Evolutionary conservation across 164 flowering plant genomes (phyloP).

Genomic region (Piper longum): DNA sequence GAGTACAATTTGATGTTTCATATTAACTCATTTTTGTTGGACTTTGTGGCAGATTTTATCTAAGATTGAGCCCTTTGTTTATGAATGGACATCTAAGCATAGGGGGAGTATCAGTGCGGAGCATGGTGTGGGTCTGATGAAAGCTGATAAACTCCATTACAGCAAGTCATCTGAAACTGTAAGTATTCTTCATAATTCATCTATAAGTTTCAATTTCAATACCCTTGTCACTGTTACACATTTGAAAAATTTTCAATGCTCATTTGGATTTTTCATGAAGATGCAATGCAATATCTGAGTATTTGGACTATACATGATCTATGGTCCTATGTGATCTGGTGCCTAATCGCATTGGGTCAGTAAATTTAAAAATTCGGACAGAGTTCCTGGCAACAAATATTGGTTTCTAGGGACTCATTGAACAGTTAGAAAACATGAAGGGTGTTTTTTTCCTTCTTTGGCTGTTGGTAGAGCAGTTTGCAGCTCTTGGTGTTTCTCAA

Average conservation of each 20-base stretch:
- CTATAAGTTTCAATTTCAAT: neutral
- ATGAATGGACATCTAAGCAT: conserved; percentile 88
- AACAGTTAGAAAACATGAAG: too few species aligned
- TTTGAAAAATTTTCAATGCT: neutral
- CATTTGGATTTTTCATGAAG: neutral
- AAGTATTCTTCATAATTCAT: conserved; percentile 11
- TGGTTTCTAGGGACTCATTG: too few species aligned
- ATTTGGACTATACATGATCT: neutral
- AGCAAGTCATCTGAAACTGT: conserved; percentile 81
- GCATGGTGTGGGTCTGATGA: conserved; percentile 93
- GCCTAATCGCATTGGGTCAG: neutral
- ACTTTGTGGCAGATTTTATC: conserved; percentile 46
- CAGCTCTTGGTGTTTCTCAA: too few species aligned
- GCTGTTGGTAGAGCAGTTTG: too few species aligned
- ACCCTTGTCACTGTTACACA: neutral
- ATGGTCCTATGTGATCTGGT: neutral
- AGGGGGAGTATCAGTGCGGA: conserved; percentile 96
- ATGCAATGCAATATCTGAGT: neutral
- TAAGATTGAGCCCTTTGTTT: conserved; percentile 87
- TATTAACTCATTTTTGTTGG: neutral
- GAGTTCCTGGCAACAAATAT: too few species aligned
- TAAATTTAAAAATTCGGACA: neutral
- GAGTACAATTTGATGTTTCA: neutral
- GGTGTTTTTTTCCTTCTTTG: too few species aligned
- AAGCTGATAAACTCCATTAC: conserved; percentile 80